A percentile compares a stretch with the other conserved stretches of the same genome.
Conservation (phyloP, 176 grass and related monocot genomes). For the Pontederia crassipes region DNA sequence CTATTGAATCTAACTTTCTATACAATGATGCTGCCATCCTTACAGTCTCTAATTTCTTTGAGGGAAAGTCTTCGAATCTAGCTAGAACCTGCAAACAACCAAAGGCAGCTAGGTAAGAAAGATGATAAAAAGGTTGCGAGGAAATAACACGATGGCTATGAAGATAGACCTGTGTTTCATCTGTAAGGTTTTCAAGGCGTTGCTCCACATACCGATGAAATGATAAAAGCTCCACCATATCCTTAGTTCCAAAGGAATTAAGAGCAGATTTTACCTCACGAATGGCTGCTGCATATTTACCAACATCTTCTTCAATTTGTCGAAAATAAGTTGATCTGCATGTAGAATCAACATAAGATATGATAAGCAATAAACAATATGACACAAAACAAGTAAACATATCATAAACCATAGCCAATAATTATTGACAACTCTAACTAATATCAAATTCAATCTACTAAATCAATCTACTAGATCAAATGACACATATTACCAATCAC, state of each 20-base stretch:
- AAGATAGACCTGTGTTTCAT: constrained; percentile 49
- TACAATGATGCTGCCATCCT: constrained; percentile 41
- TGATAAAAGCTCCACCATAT: constrained; percentile 40
- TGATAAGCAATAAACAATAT: not conserved
- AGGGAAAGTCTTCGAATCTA: constrained; percentile 57
- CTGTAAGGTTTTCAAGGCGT: constrained; percentile 37
- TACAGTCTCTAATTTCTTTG: constrained; percentile 45
- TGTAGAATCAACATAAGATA: not conserved
- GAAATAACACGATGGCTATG: not conserved
- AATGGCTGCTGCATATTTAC: constrained; percentile 38
- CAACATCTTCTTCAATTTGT: constrained; percentile 53
- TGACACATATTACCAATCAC: not conserved
- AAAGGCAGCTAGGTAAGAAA: not conserved
- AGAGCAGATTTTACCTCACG: constrained; percentile 33
- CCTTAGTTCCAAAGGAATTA: constrained; percentile 34
- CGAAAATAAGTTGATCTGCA: constrained; percentile 56
- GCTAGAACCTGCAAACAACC: constrained; percentile 33
- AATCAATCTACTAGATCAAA: too few relatives aligned
- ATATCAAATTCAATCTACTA: too few relatives aligned
- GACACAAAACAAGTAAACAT: not conserved
- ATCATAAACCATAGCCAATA: too few relatives aligned
- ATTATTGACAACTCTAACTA: too few relatives aligned
- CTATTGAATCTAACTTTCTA: constrained; percentile 38
- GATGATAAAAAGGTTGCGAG: not conserved
- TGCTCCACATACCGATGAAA: constrained; percentile 41